phyloP scores from a whole-genome alignment of 768 basidiomycete genomes.

The Lactarius sp. region DNA sequence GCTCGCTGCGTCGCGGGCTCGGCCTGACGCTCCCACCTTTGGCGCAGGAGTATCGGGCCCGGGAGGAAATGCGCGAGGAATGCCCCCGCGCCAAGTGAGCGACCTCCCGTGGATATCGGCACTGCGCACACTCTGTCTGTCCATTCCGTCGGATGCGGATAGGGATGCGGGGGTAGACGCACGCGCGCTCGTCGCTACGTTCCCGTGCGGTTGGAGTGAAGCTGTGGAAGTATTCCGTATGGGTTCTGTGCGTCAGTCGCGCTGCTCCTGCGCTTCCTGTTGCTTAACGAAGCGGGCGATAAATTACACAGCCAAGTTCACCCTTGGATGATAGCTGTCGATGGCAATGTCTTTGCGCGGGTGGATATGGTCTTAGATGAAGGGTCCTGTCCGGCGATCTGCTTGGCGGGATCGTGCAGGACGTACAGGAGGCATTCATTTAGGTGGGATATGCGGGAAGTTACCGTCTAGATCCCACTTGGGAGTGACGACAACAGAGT shows the following conservation, averaged over 20 bases:
- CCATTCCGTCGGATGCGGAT: conserved; percentile 28
- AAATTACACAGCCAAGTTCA: conserved; percentile 25
- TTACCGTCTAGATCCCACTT: conserved; percentile 27
- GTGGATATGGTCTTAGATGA: conserved; percentile 16
- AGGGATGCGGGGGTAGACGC: conserved; percentile 32
- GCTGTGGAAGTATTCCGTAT: conserved; percentile 52
- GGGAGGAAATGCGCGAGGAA: too few relatives aligned
- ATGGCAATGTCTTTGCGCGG: conserved; percentile 29
- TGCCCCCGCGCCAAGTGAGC: too few relatives aligned
- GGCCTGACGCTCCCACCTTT: too few relatives aligned
- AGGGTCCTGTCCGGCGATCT: conserved; percentile 34
- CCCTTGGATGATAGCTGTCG: conserved; percentile 25
- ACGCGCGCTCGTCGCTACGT: conserved; percentile 43
- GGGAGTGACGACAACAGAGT: neutral
- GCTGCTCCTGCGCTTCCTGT: conserved; percentile 41
- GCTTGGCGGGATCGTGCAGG: conserved; percentile 36
- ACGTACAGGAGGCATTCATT: conserved; percentile 36
- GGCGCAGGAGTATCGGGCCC: too few relatives aligned
- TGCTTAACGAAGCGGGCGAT: conserved; percentile 25
- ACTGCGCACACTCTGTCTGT: conserved; percentile 18
- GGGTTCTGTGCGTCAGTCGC: conserved; percentile 35
- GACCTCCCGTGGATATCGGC: too few relatives aligned
- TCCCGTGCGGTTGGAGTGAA: conserved; percentile 58
- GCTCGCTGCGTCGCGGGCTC: too few relatives aligned
- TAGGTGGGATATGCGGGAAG: conserved; percentile 35